These are phyloP conservation scores for Camellia oleifera DNA, from an alignment of 179 eudicot genomes.

Conservation along the genomic window DNA sequence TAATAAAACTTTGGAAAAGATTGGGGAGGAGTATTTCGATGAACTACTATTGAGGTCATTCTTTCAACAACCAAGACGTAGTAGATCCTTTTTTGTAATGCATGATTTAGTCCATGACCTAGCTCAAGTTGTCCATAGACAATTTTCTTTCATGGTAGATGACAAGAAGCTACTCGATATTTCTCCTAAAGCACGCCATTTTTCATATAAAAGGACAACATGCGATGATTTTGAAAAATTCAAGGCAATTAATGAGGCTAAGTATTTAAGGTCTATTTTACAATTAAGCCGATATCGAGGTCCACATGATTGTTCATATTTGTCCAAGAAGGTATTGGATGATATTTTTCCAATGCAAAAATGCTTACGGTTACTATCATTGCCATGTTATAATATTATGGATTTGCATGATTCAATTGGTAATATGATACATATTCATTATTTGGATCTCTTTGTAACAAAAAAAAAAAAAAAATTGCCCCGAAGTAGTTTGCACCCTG, in stretches of 20 bases:
- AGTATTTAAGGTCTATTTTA: neutral
- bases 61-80: neutral
- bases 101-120: too few species aligned
- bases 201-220: too few species aligned
- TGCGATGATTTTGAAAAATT: too few species aligned
- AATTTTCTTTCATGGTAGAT: too few species aligned
- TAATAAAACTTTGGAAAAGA: neutral
- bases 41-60: conserved; percentile 7
- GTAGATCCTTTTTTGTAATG: too few species aligned
- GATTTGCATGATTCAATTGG: too few species aligned
- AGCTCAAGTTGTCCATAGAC: too few species aligned
- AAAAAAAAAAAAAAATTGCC: neutral
- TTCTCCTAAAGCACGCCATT: too few species aligned
- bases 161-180: too few species aligned
- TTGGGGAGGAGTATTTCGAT: neutral
- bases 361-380: conserved; percentile 14
- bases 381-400: conserved; percentile 1
- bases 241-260: neutral
- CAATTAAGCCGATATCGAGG: neutral
- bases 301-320: neutral
- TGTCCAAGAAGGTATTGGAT: neutral
- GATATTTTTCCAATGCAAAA: neutral
- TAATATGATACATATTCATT: too few species aligned
- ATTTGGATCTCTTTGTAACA: neutral
- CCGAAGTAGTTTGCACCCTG: neutral